Evolutionary conservation across 73 alveolate genomes (phyloP).

Genomic region (Loxodes magnus): DNA sequence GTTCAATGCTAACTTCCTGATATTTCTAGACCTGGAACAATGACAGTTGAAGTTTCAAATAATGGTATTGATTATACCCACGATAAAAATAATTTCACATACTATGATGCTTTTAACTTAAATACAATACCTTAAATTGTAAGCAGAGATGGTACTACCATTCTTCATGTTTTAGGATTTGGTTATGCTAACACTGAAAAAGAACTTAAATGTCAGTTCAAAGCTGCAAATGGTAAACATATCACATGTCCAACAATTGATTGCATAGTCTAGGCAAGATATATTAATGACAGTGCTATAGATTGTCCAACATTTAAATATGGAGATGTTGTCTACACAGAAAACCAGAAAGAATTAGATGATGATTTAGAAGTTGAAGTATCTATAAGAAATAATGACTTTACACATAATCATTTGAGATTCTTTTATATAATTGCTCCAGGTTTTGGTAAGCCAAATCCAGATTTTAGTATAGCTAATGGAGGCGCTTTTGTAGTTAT

Average conservation of each 20-base stretch:
- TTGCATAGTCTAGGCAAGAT: conserved; percentile 59
- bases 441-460: conserved; percentile 10
- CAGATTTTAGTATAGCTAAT: conserved; percentile 38
- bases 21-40: conserved; percentile 71
- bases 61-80: conserved; percentile 82
- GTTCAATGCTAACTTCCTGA: conserved; percentile 55
- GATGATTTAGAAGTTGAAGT: conserved; percentile 79
- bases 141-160: conserved; percentile 67
- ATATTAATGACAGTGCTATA: conserved; percentile 46
- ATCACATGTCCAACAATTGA: conserved; percentile 37
- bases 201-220: conserved; percentile 38
- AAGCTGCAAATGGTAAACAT: conserved; percentile 28
- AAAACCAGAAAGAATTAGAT: conserved; percentile 33
- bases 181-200: conserved; percentile 75
- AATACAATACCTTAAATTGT: conserved; percentile 71
- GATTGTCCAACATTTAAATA: conserved; percentile 49
- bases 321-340: conserved; percentile 30
- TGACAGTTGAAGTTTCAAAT: conserved; percentile 62
- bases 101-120: conserved; percentile 79
- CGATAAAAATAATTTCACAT: conserved; percentile 55
- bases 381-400: conserved; percentile 67
- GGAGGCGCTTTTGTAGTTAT: conserved; percentile 18
- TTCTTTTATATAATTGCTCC: conserved; percentile 78
- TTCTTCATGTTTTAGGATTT: conserved; percentile 62
- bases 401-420: conserved; percentile 57